Percentiles rank a stretch among this genome's conserved stretches.
Conservation (phyloP, 2,329 filamentous ascomycete species). For the Penicillium sp. region DNA sequence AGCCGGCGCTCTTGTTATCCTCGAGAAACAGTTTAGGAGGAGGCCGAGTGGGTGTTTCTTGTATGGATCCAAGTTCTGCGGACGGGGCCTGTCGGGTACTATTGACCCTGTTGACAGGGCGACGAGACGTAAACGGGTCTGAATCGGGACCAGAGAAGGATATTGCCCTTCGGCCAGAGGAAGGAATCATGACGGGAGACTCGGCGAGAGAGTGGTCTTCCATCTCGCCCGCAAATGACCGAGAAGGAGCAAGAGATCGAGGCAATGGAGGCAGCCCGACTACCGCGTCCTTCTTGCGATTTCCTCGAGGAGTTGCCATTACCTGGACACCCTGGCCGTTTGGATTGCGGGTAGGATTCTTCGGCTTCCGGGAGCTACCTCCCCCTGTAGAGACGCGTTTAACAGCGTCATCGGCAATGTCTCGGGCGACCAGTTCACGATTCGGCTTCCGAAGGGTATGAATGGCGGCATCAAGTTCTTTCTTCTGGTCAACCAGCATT, state of each 20-base stretch:
- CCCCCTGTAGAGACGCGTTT: slow-evolving; percentile 32
- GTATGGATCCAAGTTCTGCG: slow-evolving; percentile 22
- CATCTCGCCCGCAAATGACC: slow-evolving; percentile 31
- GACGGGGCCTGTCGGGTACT: slow-evolving; percentile 8
- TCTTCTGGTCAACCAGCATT: slow-evolving; percentile 46
- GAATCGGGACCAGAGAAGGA: slow-evolving; percentile 26
- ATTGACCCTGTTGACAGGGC: neutral
- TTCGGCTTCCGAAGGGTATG: slow-evolving; percentile 48
- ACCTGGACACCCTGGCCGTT: slow-evolving; percentile 48
- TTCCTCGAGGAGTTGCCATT: slow-evolving; percentile 47
- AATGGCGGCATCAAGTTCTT: slow-evolving; percentile 50
- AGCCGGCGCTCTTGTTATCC: slow-evolving; percentile 9
- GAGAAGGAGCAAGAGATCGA: slow-evolving; percentile 22
- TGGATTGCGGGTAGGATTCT: slow-evolving; percentile 43
- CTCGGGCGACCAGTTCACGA: slow-evolving; percentile 45
- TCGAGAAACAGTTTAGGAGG: slow-evolving; percentile 25
- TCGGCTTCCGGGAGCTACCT: slow-evolving; percentile 39
- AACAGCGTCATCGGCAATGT: slow-evolving; percentile 45
- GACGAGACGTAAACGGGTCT: slow-evolving; percentile 16
- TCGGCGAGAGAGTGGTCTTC: slow-evolving; percentile 26
- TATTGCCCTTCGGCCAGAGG: slow-evolving; percentile 30
- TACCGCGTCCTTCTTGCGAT: slow-evolving; percentile 34
- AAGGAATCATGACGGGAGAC: slow-evolving; percentile 34
- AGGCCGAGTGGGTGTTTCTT: slow-evolving; percentile 44
- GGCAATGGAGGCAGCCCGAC: slow-evolving; percentile 29